Evolutionary conservation across 2,329 filamentous ascomycete genomes (phyloP).

Genomic region (Xylaria arbuscula): DNA sequence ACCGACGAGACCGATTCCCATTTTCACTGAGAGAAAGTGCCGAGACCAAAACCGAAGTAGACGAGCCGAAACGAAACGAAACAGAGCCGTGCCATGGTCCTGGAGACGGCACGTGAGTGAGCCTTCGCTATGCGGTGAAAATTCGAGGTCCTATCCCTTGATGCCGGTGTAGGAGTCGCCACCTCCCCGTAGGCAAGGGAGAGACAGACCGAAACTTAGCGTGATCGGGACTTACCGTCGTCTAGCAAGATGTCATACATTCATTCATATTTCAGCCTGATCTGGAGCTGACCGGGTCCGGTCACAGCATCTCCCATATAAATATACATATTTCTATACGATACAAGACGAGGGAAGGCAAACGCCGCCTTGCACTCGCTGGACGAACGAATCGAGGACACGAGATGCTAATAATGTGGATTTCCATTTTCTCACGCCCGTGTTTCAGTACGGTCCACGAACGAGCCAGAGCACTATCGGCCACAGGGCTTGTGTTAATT

Average conservation of each 20-base stretch:
- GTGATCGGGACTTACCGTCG: neutral
- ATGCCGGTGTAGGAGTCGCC: neutral
- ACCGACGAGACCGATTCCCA: neutral
- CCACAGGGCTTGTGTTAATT: slow-evolving; percentile 5
- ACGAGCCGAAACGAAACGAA: slow-evolving; percentile 3
- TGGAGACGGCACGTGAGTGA: slow-evolving; percentile 1
- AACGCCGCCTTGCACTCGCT: neutral
- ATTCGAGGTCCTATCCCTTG: slow-evolving; percentile 14
- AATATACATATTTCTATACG: neutral
- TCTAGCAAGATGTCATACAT: neutral
- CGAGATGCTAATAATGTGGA: neutral
- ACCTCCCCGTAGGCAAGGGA: neutral
- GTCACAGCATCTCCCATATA: neutral
- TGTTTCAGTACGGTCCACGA: slow-evolving; percentile 7
- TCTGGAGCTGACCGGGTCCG: neutral
- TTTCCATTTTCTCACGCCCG: neutral
- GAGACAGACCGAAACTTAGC: neutral
- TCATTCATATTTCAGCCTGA: neutral
- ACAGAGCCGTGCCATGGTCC: neutral
- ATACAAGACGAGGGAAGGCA: neutral
- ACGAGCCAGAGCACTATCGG: neutral
- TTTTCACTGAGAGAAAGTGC: neutral
- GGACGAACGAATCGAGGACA: neutral
- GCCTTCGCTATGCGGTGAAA: neutral
- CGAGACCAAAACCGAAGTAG: too few species aligned